Evolutionary conservation across 495 filamentous ascomycete genomes (phyloP), one percentile per base, ranked within the genome.

Genomic region (Sphaerosporella brunnea): DNA sequence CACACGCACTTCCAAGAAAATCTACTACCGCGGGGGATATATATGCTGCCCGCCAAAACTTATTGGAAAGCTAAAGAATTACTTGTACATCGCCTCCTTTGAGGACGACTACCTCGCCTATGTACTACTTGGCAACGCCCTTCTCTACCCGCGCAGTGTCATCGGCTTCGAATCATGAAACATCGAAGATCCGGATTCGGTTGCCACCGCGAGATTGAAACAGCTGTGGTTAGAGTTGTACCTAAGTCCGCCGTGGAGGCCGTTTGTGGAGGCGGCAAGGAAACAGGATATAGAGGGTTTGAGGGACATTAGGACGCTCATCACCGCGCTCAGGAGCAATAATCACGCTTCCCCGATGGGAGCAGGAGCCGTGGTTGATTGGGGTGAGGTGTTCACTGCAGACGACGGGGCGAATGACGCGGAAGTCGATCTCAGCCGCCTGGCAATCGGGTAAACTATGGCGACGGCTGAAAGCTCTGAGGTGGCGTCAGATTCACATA

Each of bases 81-180:
- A n/a, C n/a, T n/a, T n/a, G n/a, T n/a, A n/a, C n/a, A n/a, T n/a
- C n/a, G n/a, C n/a, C n/a, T n/a, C n/a, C 18, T 32, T 32, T 0
- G 30, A n/a, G 2, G 28, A 47, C 45, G 45, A 47, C 13, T 24
- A 11, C 10, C 45, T 19, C 10, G 45, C 45, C 2, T 36, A 35
- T 16, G 28, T 47, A 5, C n/a, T 47, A n/a, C 19, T 47, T n/a
- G 30, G 18, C 16, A 47, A 47, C 18, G 16, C 18, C 18, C 15
- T 47, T 16, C 13, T 47, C 15, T 47, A 34, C 16, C 28, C 28
- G 3, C 9, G 9, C 2, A 21, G 15, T 11, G 16, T 10, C 9
- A 13, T 5, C 2, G 30, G 30, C 3, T 47, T 47, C 20, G 10
- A 15, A 21, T 47, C 45, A n/a, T 9, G 18, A 13, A 37, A 23